Evolutionary conservation across 2,329 filamentous ascomycete genomes (phyloP).

Genomic region (Aphanocladium album): DNA sequence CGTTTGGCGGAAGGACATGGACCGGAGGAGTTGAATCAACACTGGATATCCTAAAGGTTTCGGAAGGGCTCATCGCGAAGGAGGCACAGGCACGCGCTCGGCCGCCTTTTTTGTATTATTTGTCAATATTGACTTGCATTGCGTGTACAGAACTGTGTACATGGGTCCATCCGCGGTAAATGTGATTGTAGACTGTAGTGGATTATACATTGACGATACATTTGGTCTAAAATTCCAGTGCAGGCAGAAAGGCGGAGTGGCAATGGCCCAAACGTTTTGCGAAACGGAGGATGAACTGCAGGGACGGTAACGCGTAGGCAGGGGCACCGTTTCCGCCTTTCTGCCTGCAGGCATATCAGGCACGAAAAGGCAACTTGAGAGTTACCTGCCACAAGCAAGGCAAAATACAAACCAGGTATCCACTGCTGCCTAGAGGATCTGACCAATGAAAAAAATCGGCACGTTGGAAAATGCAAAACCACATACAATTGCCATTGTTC

Average conservation of each 20-base stretch:
- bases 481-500: not conserved
- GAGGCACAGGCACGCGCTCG: not conserved
- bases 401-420: conserved; percentile 4
- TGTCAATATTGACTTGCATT: conserved; percentile 6
- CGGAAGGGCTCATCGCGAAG: conserved; percentile 4
- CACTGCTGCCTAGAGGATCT: not conserved
- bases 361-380: not conserved
- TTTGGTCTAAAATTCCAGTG: not conserved
- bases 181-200: not conserved
- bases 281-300: not conserved
- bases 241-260: not conserved
- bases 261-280: not conserved
- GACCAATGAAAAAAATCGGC: conserved; percentile 6
- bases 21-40: not conserved
- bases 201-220: not conserved
- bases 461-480: not conserved
- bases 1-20: not conserved
- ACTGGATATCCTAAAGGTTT: conserved; percentile 11
- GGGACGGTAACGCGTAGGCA: not conserved
- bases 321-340: not conserved
- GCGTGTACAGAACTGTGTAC: not conserved
- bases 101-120: conserved; percentile 6
- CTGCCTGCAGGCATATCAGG: not conserved
- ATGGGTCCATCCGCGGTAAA: not conserved
- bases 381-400: not conserved